Evolutionary conservation across 2,329 filamentous ascomycete genomes (phyloP).

Genomic region (Triangularia verruculosa): DNA sequence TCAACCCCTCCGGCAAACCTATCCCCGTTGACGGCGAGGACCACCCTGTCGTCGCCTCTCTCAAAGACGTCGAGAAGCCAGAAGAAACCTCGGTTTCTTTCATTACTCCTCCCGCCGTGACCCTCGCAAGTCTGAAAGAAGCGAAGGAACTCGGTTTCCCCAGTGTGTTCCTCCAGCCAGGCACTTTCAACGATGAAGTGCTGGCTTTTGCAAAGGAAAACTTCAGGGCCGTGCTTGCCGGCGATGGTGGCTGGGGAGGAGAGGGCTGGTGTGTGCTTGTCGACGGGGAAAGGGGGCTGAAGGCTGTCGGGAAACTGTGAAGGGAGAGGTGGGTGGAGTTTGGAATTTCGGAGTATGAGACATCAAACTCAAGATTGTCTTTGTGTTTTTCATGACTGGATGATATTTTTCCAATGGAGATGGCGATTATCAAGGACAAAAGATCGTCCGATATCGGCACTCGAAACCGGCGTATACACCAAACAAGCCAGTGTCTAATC

Average conservation of each 20-base stretch:
- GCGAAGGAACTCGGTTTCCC: constrained; percentile 71
- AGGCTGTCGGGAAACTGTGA: constrained; percentile 44
- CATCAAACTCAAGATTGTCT: background rate
- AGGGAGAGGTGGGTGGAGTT: background rate
- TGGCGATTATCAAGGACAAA: too few species aligned
- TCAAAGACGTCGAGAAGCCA: constrained; percentile 64
- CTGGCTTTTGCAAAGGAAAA: constrained; percentile 62
- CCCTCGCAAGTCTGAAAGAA: constrained; percentile 70
- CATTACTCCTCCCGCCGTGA: constrained; percentile 80
- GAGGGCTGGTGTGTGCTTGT: constrained; percentile 89
- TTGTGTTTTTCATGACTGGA: too few species aligned
- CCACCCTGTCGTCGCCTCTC: constrained; percentile 63
- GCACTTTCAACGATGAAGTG: constrained; percentile 76
- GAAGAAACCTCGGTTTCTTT: constrained; percentile 73
- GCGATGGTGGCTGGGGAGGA: constrained; percentile 59
- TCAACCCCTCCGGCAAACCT: constrained; percentile 69
- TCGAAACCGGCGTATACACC: too few species aligned
- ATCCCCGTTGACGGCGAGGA: constrained; percentile 59
- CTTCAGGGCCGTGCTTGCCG: constrained; percentile 69
- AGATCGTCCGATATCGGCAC: too few species aligned
- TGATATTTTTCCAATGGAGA: too few species aligned
- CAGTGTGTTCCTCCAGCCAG: constrained; percentile 87
- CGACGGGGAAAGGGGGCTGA: constrained; percentile 68
- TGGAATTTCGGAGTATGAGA: background rate
- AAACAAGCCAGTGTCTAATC: too few species aligned